Evolutionary conservation across 31 red algal species (phyloP).

Genomic region (Bonnemaisonia californica): DNA sequence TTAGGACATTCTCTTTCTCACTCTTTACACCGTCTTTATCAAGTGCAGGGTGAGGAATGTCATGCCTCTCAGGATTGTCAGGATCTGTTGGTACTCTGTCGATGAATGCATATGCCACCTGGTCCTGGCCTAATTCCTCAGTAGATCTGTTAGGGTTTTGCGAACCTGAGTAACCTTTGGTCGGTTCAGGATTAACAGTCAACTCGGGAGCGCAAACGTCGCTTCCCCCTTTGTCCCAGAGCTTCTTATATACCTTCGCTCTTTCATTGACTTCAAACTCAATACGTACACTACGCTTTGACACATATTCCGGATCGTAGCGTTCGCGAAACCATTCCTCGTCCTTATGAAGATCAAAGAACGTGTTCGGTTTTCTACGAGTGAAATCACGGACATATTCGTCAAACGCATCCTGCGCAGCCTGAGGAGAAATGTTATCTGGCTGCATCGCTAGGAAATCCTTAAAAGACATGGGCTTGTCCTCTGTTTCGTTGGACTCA

Average conservation of each 20-base stretch:
- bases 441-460: constrained; percentile 63
- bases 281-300: constrained; percentile 44
- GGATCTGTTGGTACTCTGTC: background rate
- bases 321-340: constrained; percentile 75
- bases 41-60: too few species aligned
- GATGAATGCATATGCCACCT: too few species aligned
- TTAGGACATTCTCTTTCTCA: too few species aligned
- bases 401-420: constrained; percentile 58
- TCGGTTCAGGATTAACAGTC: background rate
- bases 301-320: constrained; percentile 65
- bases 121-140: too few species aligned
- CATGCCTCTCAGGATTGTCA: background rate
- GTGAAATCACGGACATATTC: constrained; percentile 23
- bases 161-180: background rate
- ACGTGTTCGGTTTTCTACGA: constrained; percentile 23
- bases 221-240: constrained; percentile 46
- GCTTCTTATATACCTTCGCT: constrained; percentile 36
- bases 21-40: too few species aligned
- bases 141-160: too few species aligned
- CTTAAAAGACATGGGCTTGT: constrained; percentile 62
- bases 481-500: background rate
- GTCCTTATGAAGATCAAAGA: constrained; percentile 50
- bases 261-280: constrained; percentile 31
- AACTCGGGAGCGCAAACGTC: constrained; percentile 42
- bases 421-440: constrained; percentile 62